Evolutionary conservation across 805 yeast genomes (phyloP).

Genomic region (Zygoascus tannicola): DNA sequence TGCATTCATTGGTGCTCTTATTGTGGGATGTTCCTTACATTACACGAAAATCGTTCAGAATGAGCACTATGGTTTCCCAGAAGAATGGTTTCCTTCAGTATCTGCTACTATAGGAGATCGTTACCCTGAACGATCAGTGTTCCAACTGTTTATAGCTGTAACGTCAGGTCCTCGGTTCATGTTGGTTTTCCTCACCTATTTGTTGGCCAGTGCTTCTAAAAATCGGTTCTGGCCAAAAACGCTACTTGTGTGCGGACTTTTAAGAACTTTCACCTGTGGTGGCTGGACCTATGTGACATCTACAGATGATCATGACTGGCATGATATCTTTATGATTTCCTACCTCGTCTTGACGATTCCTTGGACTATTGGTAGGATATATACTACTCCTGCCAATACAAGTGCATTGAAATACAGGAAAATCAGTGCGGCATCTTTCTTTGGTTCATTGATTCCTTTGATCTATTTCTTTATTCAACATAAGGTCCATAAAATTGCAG

Average conservation of each 20-base stretch:
- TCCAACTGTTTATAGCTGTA: slow-evolving; percentile 83
- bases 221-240: slow-evolving; percentile 30
- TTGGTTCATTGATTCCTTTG: slow-evolving; percentile 67
- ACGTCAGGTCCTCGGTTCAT: slow-evolving; percentile 90
- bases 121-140: slow-evolving; percentile 89
- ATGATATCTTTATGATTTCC: slow-evolving; percentile 89
- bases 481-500: slow-evolving; percentile 75
- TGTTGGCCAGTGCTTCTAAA: slow-evolving; percentile 19
- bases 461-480: slow-evolving; percentile 87
- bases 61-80: slow-evolving; percentile 83
- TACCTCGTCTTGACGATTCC: slow-evolving; percentile 86
- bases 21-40: slow-evolving; percentile 68
- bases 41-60: slow-evolving; percentile 83
- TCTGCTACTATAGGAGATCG: slow-evolving; percentile 96
- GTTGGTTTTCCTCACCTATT: slow-evolving; percentile 42
- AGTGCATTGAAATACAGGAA: slow-evolving; percentile 39
- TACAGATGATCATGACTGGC: slow-evolving; percentile 94
- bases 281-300: slow-evolving; percentile 98
- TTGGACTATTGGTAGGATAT: slow-evolving; percentile 65
- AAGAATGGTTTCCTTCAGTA: slow-evolving; percentile 98
- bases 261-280: slow-evolving; percentile 93
- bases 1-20: slow-evolving; percentile 69
- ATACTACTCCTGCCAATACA: slow-evolving; percentile 41
- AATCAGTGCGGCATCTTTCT: slow-evolving; percentile 50
- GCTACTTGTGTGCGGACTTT: slow-evolving; percentile 46